phyloP scores from a whole-genome alignment of 371 early-diverging fungal species.

The Saksenaea oblongispora region DNA sequence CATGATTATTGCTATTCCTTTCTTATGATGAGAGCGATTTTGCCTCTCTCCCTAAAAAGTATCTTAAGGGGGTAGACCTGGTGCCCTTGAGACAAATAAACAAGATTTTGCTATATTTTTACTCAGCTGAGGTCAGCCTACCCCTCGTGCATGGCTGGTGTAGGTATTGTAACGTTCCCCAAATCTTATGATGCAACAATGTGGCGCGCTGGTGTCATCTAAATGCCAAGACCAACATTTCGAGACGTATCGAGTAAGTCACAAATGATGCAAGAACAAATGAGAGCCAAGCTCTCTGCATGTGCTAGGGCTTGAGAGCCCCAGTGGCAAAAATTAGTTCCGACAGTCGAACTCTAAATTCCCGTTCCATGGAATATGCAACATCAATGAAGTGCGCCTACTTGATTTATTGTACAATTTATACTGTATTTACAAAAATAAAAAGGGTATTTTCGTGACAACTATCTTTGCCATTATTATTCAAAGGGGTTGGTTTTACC shows the following conservation, averaged over 20 bases:
- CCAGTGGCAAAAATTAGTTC: neutral
- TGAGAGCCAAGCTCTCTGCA: neutral
- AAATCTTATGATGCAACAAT: neutral
- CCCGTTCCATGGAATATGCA: neutral
- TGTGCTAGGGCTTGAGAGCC: neutral
- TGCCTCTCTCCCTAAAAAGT: neutral
- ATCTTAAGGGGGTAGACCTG: too few relatives aligned
- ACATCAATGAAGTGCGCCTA: neutral
- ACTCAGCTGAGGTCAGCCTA: neutral
- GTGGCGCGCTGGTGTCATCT: neutral
- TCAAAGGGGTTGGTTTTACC: constrained; percentile 46
- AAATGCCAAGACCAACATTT: neutral
- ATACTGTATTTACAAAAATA: neutral
- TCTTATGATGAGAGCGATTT: neutral
- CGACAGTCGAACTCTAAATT: neutral
- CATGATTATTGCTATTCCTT: neutral
- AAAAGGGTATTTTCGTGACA: neutral
- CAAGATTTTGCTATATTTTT: too few relatives aligned
- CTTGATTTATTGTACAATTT: neutral
- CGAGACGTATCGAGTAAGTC: neutral
- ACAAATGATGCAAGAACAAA: neutral
- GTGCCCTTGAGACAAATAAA: too few relatives aligned
- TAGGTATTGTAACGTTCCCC: neutral
- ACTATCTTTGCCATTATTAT: neutral
- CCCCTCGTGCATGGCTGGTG: neutral